Conservation (phyloP, 495 filamentous ascomycete genomes). For the Massariosphaeria phaeospora region DNA sequence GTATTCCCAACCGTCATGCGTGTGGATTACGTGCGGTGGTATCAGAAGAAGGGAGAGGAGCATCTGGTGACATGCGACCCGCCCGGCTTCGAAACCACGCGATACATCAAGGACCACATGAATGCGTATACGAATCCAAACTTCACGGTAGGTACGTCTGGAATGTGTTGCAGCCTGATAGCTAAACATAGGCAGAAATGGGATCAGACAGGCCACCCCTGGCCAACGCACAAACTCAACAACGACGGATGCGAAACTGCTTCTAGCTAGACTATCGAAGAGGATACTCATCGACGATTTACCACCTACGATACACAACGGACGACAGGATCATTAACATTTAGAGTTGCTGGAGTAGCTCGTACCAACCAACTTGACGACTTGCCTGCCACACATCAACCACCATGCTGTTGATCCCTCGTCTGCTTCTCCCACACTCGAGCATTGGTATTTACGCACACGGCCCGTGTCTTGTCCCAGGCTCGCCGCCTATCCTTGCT, state of each 20-base stretch:
- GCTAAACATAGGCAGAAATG: constrained; percentile 25
- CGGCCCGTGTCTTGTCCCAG: no score
- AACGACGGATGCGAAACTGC: constrained; percentile 16
- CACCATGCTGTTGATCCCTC: no score
- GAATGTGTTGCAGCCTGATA: background rate
- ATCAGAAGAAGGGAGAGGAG: constrained; percentile 56
- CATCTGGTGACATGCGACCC: constrained; percentile 73
- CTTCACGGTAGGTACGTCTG: constrained; percentile 44
- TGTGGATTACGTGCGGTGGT: constrained; percentile 71
- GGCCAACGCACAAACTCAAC: constrained; percentile 39
- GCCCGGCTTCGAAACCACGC: constrained; percentile 61
- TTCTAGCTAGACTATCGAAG: no score
- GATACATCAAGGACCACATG: constrained; percentile 62
- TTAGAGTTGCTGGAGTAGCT: no score
- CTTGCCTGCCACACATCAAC: no score
- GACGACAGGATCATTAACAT: no score
- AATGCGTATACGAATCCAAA: constrained; percentile 63
- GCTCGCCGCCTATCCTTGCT: no score
- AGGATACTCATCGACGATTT: no score
- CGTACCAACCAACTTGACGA: no score
- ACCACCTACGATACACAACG: no score
- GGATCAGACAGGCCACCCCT: constrained; percentile 38
- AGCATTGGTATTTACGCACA: no score
- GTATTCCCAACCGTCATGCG: constrained; percentile 65
- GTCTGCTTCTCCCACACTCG: no score